Base-by-base conservation (phyloP, 2,329 filamentous ascomycete species). In the Paracoccidioides brasiliensis region DNA sequence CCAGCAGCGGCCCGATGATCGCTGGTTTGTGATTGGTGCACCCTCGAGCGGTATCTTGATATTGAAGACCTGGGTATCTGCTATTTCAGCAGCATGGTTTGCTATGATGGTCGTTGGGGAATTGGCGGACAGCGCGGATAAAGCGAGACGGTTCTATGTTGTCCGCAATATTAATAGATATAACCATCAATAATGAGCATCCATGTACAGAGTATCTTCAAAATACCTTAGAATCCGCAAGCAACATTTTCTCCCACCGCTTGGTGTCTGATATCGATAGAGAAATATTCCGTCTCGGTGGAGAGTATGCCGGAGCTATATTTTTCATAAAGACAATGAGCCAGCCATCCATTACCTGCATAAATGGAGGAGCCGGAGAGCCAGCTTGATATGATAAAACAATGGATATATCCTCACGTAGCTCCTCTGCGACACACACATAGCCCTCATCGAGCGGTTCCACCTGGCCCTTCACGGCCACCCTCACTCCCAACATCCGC, bases 1-100 rank as follows among this genome's bases (percentile, higher is more conserved):
- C 90, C 90, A 95, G 76, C 90, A 95, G 60, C 90, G 79, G 6
- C 89, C 90, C 2, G 85, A 90, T 6, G 80, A 80, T 38, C 84
- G 79, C 73, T 95, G 89, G 69, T 94, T 90, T 0, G 90, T 94
- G 59, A 95, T 84, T 0, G 90, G 90, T 0, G 77, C 79, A 51
- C 89, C 90, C 69, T 95, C 89, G 55, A 87, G 78, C 0, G 88
- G 86, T 58, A 95, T 90, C 68, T 82, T 83, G 68, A 90, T 72
- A 66, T 90, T 94, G 81, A 90, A 95, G 59, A 86, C 79, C 55
- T 95, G 89, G 55, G 82, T 84, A 67, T 93, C 85, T 43, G 78
- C 72, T 57, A 88, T 80, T 55, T 80, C 73, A 33, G 84, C 75
- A 0, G 80, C 72, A 7, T 80, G 80, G 43, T 83, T 85, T 54